Evolutionary conservation across 352 stramenopile genomes (phyloP).

Genomic region (Globisporangium nunn): DNA sequence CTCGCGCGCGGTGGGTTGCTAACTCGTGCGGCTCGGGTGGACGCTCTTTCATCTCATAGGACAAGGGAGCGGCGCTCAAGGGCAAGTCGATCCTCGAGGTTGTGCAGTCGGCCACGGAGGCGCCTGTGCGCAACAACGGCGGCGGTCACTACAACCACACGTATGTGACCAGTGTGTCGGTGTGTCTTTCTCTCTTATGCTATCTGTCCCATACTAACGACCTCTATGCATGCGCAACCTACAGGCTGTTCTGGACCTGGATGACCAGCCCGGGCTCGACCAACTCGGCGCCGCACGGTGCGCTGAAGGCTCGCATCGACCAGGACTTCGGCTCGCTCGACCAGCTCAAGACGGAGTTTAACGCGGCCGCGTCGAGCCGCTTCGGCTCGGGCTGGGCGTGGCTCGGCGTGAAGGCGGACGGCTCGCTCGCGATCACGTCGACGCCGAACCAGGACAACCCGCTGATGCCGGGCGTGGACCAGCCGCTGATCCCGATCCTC

Average conservation of each 20-base stretch:
- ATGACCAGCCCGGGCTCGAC: constrained; percentile 77
- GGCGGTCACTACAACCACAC: constrained; percentile 83
- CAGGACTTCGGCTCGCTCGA: constrained; percentile 89
- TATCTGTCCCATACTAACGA: neutral
- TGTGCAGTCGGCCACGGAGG: constrained; percentile 62
- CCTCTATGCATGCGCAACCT: too few relatives aligned
- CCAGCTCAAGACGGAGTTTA: constrained; percentile 88
- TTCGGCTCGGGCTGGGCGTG: constrained; percentile 91
- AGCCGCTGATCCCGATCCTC: constrained; percentile 90
- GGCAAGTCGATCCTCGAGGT: constrained; percentile 82
- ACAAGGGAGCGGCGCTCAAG: constrained; percentile 61
- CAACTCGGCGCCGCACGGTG: constrained; percentile 72
- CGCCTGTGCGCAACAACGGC: constrained; percentile 79
- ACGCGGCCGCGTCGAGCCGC: constrained; percentile 70
- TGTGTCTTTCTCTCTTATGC: neutral
- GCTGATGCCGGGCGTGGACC: constrained; percentile 73
- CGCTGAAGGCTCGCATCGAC: constrained; percentile 81
- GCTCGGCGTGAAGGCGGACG: constrained; percentile 82
- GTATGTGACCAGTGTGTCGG: constrained; percentile 13
- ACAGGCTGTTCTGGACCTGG: constrained; percentile 90
- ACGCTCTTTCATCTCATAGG: constrained; percentile 14
- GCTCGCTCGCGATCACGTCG: constrained; percentile 92
- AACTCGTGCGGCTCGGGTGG: too few relatives aligned
- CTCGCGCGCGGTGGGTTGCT: neutral
- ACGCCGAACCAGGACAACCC: constrained; percentile 95